These are phyloP conservation scores for Talaromyces pinophilus DNA, from an alignment of 2,329 filamentous ascomycete genomes.

Conservation along the genomic window DNA sequence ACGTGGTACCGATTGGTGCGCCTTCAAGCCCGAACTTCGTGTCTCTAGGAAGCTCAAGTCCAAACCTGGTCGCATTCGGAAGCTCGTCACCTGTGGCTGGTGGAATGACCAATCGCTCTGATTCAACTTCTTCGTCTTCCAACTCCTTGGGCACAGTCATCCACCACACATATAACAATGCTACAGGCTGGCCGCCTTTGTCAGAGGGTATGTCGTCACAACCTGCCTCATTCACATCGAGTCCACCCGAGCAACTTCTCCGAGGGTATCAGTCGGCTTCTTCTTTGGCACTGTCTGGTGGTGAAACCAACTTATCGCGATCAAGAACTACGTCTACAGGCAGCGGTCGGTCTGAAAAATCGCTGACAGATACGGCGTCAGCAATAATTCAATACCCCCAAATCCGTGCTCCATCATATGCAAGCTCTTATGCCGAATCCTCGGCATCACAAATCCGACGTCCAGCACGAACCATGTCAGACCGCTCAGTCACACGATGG, in stretches of 20 bases:
- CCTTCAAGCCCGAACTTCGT: slow-evolving; percentile 46
- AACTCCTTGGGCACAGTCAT: slow-evolving; percentile 46
- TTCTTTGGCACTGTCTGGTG: slow-evolving; percentile 30
- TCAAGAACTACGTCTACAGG: slow-evolving; percentile 20
- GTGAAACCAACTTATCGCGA: slow-evolving; percentile 15
- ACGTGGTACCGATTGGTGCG: slow-evolving; percentile 40
- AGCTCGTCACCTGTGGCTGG: slow-evolving; percentile 36
- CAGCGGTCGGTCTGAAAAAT: slow-evolving; percentile 19
- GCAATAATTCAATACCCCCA: slow-evolving; percentile 43
- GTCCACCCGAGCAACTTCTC: slow-evolving; percentile 39
- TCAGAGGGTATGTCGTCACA: slow-evolving; percentile 38
- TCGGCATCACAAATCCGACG: slow-evolving; percentile 29
- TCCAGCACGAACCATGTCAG: slow-evolving; percentile 36
- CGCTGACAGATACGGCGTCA: neutral
- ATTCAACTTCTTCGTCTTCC: slow-evolving; percentile 40
- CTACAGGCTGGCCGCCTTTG: slow-evolving; percentile 37
- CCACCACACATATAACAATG: slow-evolving; percentile 33
- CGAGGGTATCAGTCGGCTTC: slow-evolving; percentile 40
- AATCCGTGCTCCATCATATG: slow-evolving; percentile 40
- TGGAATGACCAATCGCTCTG: slow-evolving; percentile 36
- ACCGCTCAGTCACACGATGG: slow-evolving; percentile 40
- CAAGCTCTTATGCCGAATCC: slow-evolving; percentile 46
- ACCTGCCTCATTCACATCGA: slow-evolving; percentile 43
- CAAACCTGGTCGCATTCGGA: slow-evolving; percentile 39
- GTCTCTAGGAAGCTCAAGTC: slow-evolving; percentile 40